These are phyloP conservation scores for Acer yangbiense DNA, from an alignment of 345 rosid species.

Conservation along the genomic window DNA sequence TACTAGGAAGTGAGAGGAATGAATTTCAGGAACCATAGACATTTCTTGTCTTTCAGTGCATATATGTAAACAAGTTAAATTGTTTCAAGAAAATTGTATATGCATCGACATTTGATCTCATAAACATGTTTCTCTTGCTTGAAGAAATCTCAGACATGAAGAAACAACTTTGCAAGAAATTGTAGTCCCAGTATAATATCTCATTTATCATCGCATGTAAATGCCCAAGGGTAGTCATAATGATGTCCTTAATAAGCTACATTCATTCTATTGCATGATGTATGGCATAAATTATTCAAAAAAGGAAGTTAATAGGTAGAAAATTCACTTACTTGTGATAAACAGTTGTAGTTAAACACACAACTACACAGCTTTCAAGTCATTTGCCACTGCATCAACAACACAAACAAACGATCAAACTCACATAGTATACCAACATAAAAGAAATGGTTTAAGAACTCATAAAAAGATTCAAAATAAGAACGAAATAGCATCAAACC, in stretches of 20 bases:
- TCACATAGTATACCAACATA: conserved; percentile 3
- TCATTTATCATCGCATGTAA: neutral
- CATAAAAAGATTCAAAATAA: neutral
- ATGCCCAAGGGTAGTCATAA: neutral
- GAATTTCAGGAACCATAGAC: conserved; percentile 1
- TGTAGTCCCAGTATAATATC: neutral
- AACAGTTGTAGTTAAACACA: conserved; percentile 17
- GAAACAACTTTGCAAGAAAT: neutral
- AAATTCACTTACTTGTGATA: conserved; percentile 21
- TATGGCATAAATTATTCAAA: neutral
- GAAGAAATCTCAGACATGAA: neutral
- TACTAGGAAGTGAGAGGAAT: neutral
- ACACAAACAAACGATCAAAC: conserved; percentile 23
- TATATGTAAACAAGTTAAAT: neutral
- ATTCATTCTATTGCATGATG: neutral
- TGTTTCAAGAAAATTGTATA: neutral
- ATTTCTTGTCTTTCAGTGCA: neutral
- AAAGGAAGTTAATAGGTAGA: neutral
- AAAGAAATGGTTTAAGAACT: conserved; percentile 7
- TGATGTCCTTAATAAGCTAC: neutral
- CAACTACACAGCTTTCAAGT: conserved; percentile 26
- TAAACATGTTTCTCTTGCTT: neutral
- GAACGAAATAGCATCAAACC: neutral
- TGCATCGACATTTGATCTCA: neutral
- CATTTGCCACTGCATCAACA: conserved; percentile 72